These are phyloP conservation scores for Haemoproteus tartakovskyi DNA, from an alignment of 169 alveolate genomes.

Conservation along the genomic window DNA sequence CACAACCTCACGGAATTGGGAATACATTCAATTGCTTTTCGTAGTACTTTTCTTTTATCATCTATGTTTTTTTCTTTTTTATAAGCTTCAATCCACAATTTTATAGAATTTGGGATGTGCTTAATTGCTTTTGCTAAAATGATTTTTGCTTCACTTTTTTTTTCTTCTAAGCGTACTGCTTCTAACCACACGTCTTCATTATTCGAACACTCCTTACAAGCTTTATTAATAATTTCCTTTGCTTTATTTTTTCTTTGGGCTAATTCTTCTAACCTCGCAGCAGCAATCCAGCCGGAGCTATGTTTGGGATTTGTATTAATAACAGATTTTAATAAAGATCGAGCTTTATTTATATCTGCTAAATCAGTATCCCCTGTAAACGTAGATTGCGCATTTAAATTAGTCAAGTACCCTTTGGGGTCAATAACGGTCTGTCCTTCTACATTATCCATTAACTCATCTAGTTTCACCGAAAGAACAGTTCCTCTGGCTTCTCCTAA, in stretches of 20 bases:
- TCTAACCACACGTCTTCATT: constrained; percentile 99
- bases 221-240: constrained; percentile 93
- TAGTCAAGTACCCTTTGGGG: constrained; percentile 94
- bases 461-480: constrained; percentile 90
- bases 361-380: constrained; percentile 85
- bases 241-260: constrained; percentile 93
- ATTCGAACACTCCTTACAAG: constrained; percentile 94
- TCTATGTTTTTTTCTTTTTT: constrained; percentile 87
- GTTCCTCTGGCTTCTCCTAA: constrained; percentile 93
- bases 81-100: constrained; percentile 96
- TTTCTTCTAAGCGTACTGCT: constrained; percentile 95
- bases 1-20: constrained; percentile 96
- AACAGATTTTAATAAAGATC: constrained; percentile 85
- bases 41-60: constrained; percentile 86
- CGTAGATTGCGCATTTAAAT: constrained; percentile 82
- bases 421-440: constrained; percentile 95
- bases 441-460: constrained; percentile 89
- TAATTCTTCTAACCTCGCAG: constrained; percentile 97
- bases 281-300: constrained; percentile 99
- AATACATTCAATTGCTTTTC: constrained; percentile 94
- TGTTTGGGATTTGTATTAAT: constrained; percentile 93
- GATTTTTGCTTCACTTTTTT: constrained; percentile 89
- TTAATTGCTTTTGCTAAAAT: constrained; percentile 91
- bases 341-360: constrained; percentile 94
- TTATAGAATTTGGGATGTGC: constrained; percentile 85